Base-by-base conservation (phyloP, 768 basidiomycete species). In the Saitozyma podzolica region DNA sequence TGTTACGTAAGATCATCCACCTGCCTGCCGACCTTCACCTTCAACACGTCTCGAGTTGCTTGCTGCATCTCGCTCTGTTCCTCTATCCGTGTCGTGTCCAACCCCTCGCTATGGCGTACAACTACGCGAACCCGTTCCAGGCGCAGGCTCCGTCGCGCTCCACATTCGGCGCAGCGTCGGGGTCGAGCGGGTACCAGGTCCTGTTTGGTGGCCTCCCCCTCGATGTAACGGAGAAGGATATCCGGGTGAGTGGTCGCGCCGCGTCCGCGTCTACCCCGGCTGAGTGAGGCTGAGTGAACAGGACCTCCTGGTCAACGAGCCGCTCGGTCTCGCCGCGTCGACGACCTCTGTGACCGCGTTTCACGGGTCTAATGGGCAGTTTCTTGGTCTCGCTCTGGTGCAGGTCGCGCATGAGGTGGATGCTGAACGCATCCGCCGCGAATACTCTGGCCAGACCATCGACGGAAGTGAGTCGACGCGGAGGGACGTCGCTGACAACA, bases 361-460 rank as follows among this genome's bases (percentile, higher is more conserved):
- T 50, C 63, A 59, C 51, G 53, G 51, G 16, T n/a, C 50, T 3
- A 50, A 56, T 9, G 67, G 69, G 11, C 19, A 58, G 16, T 69
- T 66, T 40, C 54, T 64, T 11, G 72, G 72, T 7, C 52, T 59
- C 17, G 69, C 72, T 9, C 40, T 74, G 1, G 54, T 74, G 16
- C 50, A 64, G 14, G 69, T 74, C 8, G 58, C 50, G 9, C 67
- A 58, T 19, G 69, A 63, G 11, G 54, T 50, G 1, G 67, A 69
- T 42, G 72, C 72, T 7, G 72, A 74, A 56, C 54, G 53, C 45
- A 65, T 74, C 14, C 49, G 72, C 40, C 16, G 54, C 13, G 56
- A 63, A 17, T 74, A 71, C 50, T 70, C 68, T 6, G 69, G 69
- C 29, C 62, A 68, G 42, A 63, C 54, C 14, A 68, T 74, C n/a